Evolutionary conservation across 2,329 filamentous ascomycete species (phyloP).

Genomic region (Mollisiaceae sp.): DNA sequence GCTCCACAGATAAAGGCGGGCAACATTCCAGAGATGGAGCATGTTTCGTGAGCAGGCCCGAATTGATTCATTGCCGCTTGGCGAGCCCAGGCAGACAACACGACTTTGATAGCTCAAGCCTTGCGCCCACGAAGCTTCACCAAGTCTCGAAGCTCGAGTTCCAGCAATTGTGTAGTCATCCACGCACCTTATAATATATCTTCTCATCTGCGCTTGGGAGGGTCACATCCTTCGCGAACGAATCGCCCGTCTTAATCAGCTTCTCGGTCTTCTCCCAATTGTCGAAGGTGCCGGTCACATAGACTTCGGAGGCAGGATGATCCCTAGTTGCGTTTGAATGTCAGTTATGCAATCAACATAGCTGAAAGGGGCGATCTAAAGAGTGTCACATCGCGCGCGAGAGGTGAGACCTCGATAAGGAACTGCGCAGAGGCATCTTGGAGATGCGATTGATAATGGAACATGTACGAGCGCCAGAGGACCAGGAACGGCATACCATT

Average conservation of each 20-base stretch:
- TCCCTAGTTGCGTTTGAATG: slow-evolving; percentile 62
- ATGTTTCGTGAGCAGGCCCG: slow-evolving; percentile 4
- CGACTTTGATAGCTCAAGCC: not conserved
- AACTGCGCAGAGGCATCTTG: not conserved
- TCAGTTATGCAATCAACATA: slow-evolving; percentile 23
- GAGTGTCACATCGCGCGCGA: not conserved
- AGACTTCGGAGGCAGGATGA: slow-evolving; percentile 81
- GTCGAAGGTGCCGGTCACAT: slow-evolving; percentile 95
- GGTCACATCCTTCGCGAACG: slow-evolving; percentile 81
- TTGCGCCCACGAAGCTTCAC: not conserved
- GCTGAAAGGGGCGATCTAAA: not conserved
- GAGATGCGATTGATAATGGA: not conserved
- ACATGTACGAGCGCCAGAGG: not conserved
- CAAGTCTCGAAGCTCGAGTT: slow-evolving; percentile 1
- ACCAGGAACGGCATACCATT: slow-evolving; percentile 39
- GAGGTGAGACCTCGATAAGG: slow-evolving; percentile 1
- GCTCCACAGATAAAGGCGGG: slow-evolving; percentile 16
- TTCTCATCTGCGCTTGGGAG: slow-evolving; percentile 71
- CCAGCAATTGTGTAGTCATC: not conserved
- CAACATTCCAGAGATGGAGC: slow-evolving; percentile 16
- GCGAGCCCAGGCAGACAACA: slow-evolving; percentile 7
- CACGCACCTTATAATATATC: slow-evolving; percentile 90
- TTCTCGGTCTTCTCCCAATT: slow-evolving; percentile 88
- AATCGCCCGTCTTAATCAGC: slow-evolving; percentile 74
- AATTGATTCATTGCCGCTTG: slow-evolving; percentile 2